phyloP scores from a whole-genome alignment of 75 land plant genomes.

The Selaginella moellendorffii region DNA sequence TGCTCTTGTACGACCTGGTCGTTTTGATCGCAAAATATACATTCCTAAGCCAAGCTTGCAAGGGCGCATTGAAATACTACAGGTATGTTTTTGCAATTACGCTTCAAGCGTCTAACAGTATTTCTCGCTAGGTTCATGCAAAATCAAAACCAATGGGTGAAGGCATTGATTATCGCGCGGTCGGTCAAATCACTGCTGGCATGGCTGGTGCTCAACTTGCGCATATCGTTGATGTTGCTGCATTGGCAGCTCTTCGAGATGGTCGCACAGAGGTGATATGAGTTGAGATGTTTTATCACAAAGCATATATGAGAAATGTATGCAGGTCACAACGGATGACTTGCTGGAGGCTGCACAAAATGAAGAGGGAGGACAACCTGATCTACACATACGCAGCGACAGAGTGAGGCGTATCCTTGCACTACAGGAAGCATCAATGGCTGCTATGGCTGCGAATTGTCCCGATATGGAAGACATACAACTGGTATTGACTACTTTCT shows the following conservation, averaged over 20 bases:
- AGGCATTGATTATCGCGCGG: conserved; percentile 76
- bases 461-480: conserved; percentile 69
- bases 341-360: conserved; percentile 73
- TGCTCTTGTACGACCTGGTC: conserved; percentile 90
- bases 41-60: conserved; percentile 75
- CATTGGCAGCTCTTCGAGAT: conserved; percentile 61
- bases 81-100: conserved; percentile 42
- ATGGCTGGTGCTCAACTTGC: conserved; percentile 98
- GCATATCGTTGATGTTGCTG: conserved; percentile 78
- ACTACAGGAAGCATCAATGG: conserved; percentile 82
- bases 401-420: conserved; percentile 65
- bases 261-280: conserved; percentile 72
- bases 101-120: no score
- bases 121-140: conserved; percentile 86
- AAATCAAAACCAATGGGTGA: conserved; percentile 89
- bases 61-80: conserved; percentile 75
- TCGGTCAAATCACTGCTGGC: conserved; percentile 63
- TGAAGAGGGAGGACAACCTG: conserved; percentile 78
- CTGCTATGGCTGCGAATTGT: conserved; percentile 72
- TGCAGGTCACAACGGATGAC: conserved; percentile 92
- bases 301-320: no score
- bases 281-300: background rate
- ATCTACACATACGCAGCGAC: conserved; percentile 46
- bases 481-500: conserved; percentile 57
- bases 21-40: conserved; percentile 85